A percentile compares a stretch with the other conserved stretches of the same genome.
These are phyloP conservation scores for Loxodes magnus DNA, from an alignment of 73 alveolate species.

Conservation along the genomic window DNA sequence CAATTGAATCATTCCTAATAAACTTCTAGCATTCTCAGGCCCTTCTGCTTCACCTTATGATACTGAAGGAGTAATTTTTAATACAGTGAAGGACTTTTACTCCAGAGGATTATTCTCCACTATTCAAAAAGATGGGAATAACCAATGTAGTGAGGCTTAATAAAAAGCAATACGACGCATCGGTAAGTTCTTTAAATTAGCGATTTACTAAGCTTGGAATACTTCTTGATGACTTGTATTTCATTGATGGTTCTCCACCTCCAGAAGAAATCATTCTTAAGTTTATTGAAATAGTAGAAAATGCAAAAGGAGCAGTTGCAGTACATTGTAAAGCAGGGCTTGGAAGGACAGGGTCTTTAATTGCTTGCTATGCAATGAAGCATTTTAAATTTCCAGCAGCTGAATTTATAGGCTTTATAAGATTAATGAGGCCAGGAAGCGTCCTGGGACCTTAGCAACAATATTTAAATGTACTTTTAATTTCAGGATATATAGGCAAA, in stretches of 20 bases:
- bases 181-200: no score
- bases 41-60: constrained; percentile 40
- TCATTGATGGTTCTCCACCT: constrained; percentile 92
- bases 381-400: constrained; percentile 52
- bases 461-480: constrained; percentile 36
- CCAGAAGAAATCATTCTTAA: constrained; percentile 63
- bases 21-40: constrained; percentile 54
- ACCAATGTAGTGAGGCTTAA: constrained; percentile 22
- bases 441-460: constrained; percentile 47
- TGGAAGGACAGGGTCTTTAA: constrained; percentile 79
- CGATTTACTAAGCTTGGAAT: constrained; percentile 14
- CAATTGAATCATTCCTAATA: constrained; percentile 73
- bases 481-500: no score
- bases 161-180: constrained; percentile 8
- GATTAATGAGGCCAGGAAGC: constrained; percentile 71
- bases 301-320: constrained; percentile 81
- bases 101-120: constrained; percentile 30
- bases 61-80: constrained; percentile 39
- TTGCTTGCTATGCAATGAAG: constrained; percentile 61
- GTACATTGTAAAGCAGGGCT: constrained; percentile 91
- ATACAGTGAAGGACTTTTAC: constrained; percentile 52
- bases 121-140: constrained; percentile 16
- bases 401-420: constrained; percentile 62
- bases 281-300: constrained; percentile 69
- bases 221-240: constrained; percentile 55